Evolutionary conservation across 2,329 filamentous ascomycete genomes (phyloP).

Genomic region (Thielaviopsis ethacetica): DNA sequence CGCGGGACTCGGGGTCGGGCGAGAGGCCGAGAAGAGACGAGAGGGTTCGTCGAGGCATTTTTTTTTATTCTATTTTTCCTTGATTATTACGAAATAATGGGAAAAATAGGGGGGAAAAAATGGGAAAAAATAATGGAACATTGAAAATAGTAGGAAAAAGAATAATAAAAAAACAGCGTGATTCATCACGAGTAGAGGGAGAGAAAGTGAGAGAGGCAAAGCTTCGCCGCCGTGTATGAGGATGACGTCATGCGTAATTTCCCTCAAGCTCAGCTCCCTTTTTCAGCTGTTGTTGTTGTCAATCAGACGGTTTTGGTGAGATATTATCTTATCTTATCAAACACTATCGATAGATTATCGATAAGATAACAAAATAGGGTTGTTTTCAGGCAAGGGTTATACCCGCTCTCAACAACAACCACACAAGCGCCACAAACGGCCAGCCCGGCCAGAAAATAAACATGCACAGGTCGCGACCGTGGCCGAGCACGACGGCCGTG

Average conservation of each 20-base stretch:
- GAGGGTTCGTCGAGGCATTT: constrained; percentile 7
- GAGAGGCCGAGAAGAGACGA: constrained; percentile 8
- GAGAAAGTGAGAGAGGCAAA: not conserved
- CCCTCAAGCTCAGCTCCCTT: not conserved
- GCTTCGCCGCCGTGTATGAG: not conserved
- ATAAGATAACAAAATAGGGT: not conserved
- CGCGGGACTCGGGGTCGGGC: not conserved
- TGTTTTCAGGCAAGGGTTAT: constrained; percentile 6
- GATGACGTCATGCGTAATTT: not conserved
- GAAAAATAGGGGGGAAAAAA: not conserved
- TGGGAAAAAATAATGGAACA: not conserved
- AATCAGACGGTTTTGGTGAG: too few relatives aligned
- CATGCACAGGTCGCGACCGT: constrained; percentile 31
- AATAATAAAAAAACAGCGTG: not conserved
- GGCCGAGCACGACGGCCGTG: constrained; percentile 32
- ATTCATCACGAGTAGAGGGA: too few relatives aligned
- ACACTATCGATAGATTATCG: not conserved
- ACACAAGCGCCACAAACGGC: constrained; percentile 25
- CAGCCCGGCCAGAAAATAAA: constrained; percentile 43
- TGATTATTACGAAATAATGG: not conserved
- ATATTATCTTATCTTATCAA: too few relatives aligned
- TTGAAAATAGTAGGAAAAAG: not conserved
- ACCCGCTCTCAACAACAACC: not conserved
- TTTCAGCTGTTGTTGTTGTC: not conserved
- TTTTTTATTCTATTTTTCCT: not conserved